Percentiles rank a stretch among this genome's conserved stretches.
Evolutionary conservation across 2,329 filamentous ascomycete genomes (phyloP).

Genomic region (Nothophaeocryptopus gaeumannii): DNA sequence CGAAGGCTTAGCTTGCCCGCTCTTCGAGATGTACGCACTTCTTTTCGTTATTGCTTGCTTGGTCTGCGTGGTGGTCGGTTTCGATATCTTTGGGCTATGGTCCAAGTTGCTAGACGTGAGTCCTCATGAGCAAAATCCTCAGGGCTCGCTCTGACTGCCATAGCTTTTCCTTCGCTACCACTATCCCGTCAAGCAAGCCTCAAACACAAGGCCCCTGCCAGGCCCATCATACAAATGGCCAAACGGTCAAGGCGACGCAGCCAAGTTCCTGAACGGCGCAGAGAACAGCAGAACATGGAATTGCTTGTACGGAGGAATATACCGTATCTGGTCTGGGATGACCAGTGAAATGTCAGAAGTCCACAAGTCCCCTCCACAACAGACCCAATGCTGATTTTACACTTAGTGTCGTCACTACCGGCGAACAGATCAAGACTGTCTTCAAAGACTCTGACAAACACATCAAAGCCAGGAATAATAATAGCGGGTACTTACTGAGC

Average conservation of each 20-base stretch:
- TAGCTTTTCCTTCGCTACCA: too few relatives aligned
- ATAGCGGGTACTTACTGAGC: constrained; percentile 43
- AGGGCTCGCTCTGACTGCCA: too few relatives aligned
- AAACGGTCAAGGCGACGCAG: constrained; percentile 42
- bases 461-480: constrained; percentile 42
- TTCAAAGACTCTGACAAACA: constrained; percentile 48
- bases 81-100: too few relatives aligned
- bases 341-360: constrained; percentile 4
- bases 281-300: constrained; percentile 6
- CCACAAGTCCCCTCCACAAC: neutral
- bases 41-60: too few relatives aligned
- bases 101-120: too few relatives aligned
- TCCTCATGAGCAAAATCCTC: too few relatives aligned
- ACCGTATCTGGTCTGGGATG: constrained; percentile 9
- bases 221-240: constrained; percentile 32
- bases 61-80: too few relatives aligned
- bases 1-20: too few relatives aligned
- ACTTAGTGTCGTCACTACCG: neutral
- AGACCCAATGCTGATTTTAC: too few relatives aligned
- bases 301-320: neutral
- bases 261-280: constrained; percentile 42
- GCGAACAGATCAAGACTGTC: constrained; percentile 20
- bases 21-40: too few relatives aligned
- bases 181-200: too few relatives aligned
- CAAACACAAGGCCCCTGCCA: too few relatives aligned